These are phyloP conservation scores for Xerocomellus intermedius DNA, from an alignment of 768 basidiomycete genomes.

Conservation along the genomic window DNA sequence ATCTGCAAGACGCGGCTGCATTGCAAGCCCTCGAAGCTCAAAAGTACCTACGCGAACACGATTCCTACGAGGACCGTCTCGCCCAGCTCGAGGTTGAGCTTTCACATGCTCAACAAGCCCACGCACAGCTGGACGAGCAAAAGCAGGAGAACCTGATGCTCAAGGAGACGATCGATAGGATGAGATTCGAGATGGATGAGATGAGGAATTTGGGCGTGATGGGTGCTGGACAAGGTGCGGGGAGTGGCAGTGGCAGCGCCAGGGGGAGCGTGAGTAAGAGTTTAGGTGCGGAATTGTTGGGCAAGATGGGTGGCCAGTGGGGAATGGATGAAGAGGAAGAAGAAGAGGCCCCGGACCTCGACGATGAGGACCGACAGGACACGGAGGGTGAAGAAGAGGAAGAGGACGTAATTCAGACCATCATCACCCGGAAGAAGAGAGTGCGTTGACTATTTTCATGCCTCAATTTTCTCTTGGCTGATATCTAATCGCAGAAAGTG, in stretches of 20 bases:
- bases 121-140: slow-evolving; percentile 80
- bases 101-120: slow-evolving; percentile 62
- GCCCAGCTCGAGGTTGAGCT: slow-evolving; percentile 72
- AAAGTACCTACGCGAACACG: slow-evolving; percentile 68
- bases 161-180: slow-evolving; percentile 94
- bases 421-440: slow-evolving; percentile 82
- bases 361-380: slow-evolving; percentile 46
- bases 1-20: slow-evolving; percentile 55
- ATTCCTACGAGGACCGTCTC: slow-evolving; percentile 71
- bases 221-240: slow-evolving; percentile 34
- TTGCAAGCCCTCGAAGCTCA: slow-evolving; percentile 63
- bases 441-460: slow-evolving; percentile 35
- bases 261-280: slow-evolving; percentile 66
- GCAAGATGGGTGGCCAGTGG: slow-evolving; percentile 53
- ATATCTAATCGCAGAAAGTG: slow-evolving; percentile 52
- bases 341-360: slow-evolving; percentile 34
- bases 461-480: slow-evolving; percentile 9
- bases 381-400: slow-evolving; percentile 64
- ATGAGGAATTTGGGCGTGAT: slow-evolving; percentile 54
- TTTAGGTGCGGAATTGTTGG: slow-evolving; percentile 68
- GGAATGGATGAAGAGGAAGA: slow-evolving; percentile 44
- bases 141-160: slow-evolving; percentile 92
- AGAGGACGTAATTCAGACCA: slow-evolving; percentile 76
- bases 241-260: slow-evolving; percentile 48
- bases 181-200: slow-evolving; percentile 94